Conservation (phyloP, 2,329 filamentous ascomycete genomes). For the Colletotrichum sp. region DNA sequence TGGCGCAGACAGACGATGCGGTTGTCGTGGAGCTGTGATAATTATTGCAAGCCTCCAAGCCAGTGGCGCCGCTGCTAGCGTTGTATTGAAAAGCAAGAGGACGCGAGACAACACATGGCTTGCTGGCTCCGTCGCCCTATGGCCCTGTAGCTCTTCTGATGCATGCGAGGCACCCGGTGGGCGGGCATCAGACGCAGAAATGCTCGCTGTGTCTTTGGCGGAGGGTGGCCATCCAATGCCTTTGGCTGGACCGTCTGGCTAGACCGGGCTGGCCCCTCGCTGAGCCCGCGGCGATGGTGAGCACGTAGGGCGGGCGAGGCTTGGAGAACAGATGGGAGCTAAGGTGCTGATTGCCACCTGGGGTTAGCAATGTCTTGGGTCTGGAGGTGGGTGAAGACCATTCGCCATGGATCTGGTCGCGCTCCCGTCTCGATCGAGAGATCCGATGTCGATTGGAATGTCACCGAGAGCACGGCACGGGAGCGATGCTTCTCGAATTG, state of each 20-base stretch:
- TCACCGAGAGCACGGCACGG: background rate
- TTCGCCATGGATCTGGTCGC: background rate
- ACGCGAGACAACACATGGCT: constrained; percentile 7
- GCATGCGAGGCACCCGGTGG: background rate
- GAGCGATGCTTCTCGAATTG: background rate
- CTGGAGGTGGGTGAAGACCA: background rate
- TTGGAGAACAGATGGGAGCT: background rate
- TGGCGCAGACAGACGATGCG: background rate
- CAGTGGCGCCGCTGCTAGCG: constrained; percentile 13
- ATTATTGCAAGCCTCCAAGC: background rate
- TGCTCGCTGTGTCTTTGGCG: background rate
- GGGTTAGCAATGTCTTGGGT: background rate
- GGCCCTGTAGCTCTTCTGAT: background rate
- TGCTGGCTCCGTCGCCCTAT: background rate
- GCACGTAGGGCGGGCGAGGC: background rate
- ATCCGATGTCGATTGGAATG: background rate
- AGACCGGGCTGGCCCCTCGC: background rate
- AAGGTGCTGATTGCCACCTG: background rate
- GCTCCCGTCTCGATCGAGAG: background rate
- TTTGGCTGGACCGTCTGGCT: background rate
- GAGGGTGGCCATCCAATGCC: background rate
- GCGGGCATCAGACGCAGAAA: background rate
- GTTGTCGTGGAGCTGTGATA: background rate
- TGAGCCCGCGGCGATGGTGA: background rate
- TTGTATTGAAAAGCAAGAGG: constrained; percentile 6